phyloP scores from a whole-genome alignment of 2,329 filamentous ascomycete species.

The Penicillium sp. region DNA sequence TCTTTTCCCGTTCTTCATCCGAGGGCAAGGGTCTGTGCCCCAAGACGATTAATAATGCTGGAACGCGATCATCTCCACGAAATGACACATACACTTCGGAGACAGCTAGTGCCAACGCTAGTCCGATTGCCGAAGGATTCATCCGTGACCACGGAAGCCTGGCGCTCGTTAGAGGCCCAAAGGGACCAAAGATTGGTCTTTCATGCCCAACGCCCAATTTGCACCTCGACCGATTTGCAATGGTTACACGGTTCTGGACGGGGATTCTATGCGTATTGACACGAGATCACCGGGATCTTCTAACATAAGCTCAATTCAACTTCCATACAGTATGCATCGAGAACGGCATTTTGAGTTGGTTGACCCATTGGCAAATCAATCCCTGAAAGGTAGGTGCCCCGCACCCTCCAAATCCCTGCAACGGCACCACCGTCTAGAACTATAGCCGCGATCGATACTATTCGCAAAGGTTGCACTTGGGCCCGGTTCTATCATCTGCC shows the following conservation, averaged over 20 bases:
- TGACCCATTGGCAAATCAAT: constrained; percentile 1
- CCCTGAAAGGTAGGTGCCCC: neutral
- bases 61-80: constrained; percentile 11
- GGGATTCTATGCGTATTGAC: neutral
- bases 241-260: neutral
- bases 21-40: neutral
- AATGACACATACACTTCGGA: constrained; percentile 14
- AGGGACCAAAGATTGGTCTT: constrained; percentile 15
- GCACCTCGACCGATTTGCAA: constrained; percentile 17
- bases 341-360: neutral
- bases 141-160: constrained; percentile 5
- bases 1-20: neutral
- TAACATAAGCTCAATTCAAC: neutral
- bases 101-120: neutral
- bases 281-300: neutral
- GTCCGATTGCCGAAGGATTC: constrained; percentile 6
- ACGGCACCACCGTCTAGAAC: neutral
- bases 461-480: neutral
- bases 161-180: constrained; percentile 16
- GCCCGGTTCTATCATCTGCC: constrained; percentile 12
- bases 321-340: neutral
- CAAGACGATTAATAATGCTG: neutral
- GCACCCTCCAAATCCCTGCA: neutral
- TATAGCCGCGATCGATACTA: neutral
- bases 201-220: constrained; percentile 25